A percentile compares a stretch with the other conserved stretches of the same genome.
phyloP scores from a whole-genome alignment of 352 stramenopile species.

The Pythium volutum region DNA sequence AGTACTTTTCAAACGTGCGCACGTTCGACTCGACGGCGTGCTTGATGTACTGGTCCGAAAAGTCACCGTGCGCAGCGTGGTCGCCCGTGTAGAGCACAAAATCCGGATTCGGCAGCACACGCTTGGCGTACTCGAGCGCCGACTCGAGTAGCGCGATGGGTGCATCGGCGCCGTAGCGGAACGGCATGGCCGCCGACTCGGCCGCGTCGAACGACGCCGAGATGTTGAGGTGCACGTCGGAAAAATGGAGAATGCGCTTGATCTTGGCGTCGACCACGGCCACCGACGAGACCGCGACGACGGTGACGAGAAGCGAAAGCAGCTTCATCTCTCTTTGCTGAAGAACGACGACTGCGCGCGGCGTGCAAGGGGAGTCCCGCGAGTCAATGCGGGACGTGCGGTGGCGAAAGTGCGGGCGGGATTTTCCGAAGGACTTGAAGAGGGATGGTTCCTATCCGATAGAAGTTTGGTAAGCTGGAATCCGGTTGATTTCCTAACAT shows the following conservation, averaged over 20 bases:
- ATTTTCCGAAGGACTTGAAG: no score
- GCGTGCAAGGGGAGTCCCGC: not conserved
- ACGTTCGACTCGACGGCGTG: constrained; percentile 66
- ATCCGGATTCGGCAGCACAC: constrained; percentile 53
- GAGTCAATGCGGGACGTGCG: no score
- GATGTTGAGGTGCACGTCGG: constrained; percentile 83
- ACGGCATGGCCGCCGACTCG: constrained; percentile 38
- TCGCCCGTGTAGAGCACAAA: constrained; percentile 84
- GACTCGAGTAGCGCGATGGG: constrained; percentile 63
- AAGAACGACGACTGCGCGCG: no score
- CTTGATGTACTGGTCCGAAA: constrained; percentile 58
- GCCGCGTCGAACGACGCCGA: constrained; percentile 36
- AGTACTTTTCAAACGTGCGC: constrained; percentile 66
- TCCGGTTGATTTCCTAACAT: no score
- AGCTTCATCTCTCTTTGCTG: constrained; percentile 11
- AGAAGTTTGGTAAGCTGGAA: no score
- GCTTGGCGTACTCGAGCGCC: constrained; percentile 56
- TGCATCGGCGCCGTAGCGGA: constrained; percentile 52
- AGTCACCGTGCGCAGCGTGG: constrained; percentile 59
- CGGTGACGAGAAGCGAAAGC: not conserved
- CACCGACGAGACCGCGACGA: not conserved
- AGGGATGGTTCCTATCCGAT: no score
- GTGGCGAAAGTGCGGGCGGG: not conserved
- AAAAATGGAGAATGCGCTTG: constrained; percentile 77
- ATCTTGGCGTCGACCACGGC: constrained; percentile 10